These are phyloP conservation scores for Heracleum sosnowskyi DNA, from an alignment of 129 eudicot genomes.

Conservation along the genomic window DNA sequence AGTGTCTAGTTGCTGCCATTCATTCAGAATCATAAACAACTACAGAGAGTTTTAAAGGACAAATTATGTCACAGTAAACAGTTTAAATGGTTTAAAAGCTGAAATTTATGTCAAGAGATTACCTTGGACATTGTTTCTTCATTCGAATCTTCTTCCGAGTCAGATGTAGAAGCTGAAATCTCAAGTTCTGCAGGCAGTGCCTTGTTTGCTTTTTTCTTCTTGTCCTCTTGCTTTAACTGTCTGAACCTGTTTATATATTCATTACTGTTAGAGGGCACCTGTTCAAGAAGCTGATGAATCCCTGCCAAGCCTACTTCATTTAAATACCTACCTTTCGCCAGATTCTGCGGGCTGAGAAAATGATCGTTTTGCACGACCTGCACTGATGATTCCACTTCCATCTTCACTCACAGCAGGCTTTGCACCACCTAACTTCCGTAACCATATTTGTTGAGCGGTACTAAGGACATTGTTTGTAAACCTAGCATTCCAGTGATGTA, in stretches of 20 bases:
- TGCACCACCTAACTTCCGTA: constrained; percentile 91
- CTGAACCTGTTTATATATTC: constrained; percentile 43
- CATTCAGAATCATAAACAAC: neutral
- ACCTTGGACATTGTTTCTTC: constrained; percentile 54
- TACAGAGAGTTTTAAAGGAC: neutral
- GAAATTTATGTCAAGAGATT: neutral
- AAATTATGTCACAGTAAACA: neutral
- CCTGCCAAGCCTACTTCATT: neutral
- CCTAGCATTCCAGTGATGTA: constrained; percentile 34
- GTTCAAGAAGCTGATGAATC: constrained; percentile 9
- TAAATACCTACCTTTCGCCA: constrained; percentile 68
- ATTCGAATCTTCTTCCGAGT: constrained; percentile 46
- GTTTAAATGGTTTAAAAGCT: neutral
- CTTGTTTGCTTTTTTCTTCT: constrained; percentile 38
- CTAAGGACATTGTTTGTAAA: constrained; percentile 90
- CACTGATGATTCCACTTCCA: constrained; percentile 86
- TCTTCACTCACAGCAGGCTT: constrained; percentile 75
- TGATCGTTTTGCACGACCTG: constrained; percentile 86
- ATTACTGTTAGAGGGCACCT: constrained; percentile 18
- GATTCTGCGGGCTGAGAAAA: constrained; percentile 49
- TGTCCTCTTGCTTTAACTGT: constrained; percentile 69
- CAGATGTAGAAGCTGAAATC: constrained; percentile 48
- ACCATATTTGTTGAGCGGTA: constrained; percentile 97
- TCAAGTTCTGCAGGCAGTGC: constrained; percentile 52
- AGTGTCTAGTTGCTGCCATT: neutral